These are phyloP conservation scores for Dioscorea zingiberensis DNA, from an alignment of 106 monocot species.

Conservation along the genomic window DNA sequence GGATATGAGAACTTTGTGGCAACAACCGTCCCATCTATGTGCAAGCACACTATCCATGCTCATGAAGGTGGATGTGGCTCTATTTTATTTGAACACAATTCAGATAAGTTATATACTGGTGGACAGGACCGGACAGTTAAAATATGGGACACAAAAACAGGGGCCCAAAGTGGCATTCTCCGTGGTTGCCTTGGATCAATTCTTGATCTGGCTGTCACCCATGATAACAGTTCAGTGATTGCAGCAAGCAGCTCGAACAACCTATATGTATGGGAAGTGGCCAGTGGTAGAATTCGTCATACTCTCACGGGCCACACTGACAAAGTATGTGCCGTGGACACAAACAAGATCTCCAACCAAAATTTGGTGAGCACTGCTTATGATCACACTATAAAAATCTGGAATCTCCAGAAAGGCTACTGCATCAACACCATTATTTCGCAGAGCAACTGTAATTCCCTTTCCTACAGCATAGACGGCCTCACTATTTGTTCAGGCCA, in stretches of 20 bases:
- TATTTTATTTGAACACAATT: constrained; percentile 55
- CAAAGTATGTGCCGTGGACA: constrained; percentile 88
- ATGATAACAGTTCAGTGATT: constrained; percentile 70
- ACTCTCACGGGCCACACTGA: constrained; percentile 75
- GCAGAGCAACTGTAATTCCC: constrained; percentile 77
- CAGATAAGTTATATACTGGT: constrained; percentile 61
- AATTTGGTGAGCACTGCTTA: constrained; percentile 54
- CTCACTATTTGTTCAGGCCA: constrained; percentile 77
- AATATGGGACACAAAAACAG: constrained; percentile 69
- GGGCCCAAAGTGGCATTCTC: constrained; percentile 34
- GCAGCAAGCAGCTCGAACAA: constrained; percentile 78
- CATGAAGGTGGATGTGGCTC: constrained; percentile 91
- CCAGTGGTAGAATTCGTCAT: constrained; percentile 56
- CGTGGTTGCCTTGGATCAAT: constrained; percentile 76
- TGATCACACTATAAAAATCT: constrained; percentile 82
- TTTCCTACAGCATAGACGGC: constrained; percentile 60
- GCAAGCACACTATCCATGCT: constrained; percentile 60
- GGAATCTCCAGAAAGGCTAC: constrained; percentile 84
- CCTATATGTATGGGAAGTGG: constrained; percentile 58
- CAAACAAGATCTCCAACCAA: constrained; percentile 37
- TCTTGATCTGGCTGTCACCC: constrained; percentile 70
- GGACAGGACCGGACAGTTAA: constrained; percentile 84
- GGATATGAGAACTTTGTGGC: constrained; percentile 41
- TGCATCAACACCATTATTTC: constrained; percentile 70
- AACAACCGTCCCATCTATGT: constrained; percentile 49